Percentiles rank a stretch among this genome's conserved stretches.
These are phyloP conservation scores for Phytopythium ostracodes DNA, from an alignment of 352 stramenopile species.

Conservation along the genomic window DNA sequence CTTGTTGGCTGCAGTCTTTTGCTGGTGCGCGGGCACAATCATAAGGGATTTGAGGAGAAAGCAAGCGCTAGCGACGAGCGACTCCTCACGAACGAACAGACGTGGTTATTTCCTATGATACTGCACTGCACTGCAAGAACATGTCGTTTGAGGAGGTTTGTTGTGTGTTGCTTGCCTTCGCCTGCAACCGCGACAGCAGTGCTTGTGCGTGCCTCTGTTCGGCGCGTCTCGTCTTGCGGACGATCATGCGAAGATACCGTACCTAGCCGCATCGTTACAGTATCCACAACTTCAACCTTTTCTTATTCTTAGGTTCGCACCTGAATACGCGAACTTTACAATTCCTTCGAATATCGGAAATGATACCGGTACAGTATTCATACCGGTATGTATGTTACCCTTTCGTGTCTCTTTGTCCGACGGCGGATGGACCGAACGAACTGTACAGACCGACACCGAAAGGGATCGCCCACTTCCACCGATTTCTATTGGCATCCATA, in stretches of 20 bases:
- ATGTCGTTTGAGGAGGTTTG: no score
- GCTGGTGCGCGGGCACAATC: not conserved
- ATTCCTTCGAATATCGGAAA: not conserved
- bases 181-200: no score
- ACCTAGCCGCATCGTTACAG: not conserved
- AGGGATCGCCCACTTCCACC: not conserved
- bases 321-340: not conserved
- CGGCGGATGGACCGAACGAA: not conserved
- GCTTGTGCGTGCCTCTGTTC: no score
- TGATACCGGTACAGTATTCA: not conserved
- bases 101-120: no score
- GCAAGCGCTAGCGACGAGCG: no score
- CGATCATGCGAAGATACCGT: no score
- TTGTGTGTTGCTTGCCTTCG: no score
- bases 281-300: not conserved
- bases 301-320: not conserved
- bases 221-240: no score
- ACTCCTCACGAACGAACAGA: no score
- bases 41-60: not conserved
- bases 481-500: not conserved
- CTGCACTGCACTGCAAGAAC: no score
- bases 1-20: not conserved
- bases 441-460: not conserved
- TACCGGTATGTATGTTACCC: not conserved
- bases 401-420: slow-evolving; percentile 7